Conservation (phyloP, 192 early-diverging fungal genomes). For the Bifiguratus adelaidae region DNA sequence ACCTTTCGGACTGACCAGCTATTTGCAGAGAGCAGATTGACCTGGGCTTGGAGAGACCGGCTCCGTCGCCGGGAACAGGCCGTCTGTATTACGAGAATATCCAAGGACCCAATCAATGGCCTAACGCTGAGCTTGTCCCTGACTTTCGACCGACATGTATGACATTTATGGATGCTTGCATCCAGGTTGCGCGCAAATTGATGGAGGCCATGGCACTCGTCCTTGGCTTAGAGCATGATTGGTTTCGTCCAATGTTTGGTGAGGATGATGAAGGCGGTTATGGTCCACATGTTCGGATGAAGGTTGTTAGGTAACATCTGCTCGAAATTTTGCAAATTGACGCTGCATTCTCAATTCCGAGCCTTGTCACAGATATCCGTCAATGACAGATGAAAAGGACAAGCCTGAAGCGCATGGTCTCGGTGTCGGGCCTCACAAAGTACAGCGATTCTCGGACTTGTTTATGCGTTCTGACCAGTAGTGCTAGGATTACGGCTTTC, state of each 20-base stretch:
- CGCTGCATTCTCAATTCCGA: background rate
- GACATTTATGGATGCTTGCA: constrained; percentile 23
- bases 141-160: constrained; percentile 26
- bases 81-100: constrained; percentile 39
- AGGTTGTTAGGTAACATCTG: constrained; percentile 9
- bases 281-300: constrained; percentile 28
- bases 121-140: constrained; percentile 20
- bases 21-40: constrained; percentile 39
- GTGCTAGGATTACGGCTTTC: constrained; percentile 27
- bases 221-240: constrained; percentile 21
- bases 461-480: background rate
- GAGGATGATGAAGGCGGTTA: no score
- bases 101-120: constrained; percentile 53
- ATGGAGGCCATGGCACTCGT: constrained; percentile 33
- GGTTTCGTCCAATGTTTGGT: constrained; percentile 28
- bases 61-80: constrained; percentile 16
- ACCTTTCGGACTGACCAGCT: constrained; percentile 4
- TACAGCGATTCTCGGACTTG: background rate
- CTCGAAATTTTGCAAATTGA: background rate
- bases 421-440: constrained; percentile 49
- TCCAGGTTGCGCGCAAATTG: constrained; percentile 26
- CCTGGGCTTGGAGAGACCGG: constrained; percentile 32
- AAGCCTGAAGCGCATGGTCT: constrained; percentile 20
- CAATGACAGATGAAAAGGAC: constrained; percentile 17
- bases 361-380: constrained; percentile 19